Evolutionary conservation across 1,284 basidiomycete species (phyloP).

Genomic region (Neonothopanus nambi): DNA sequence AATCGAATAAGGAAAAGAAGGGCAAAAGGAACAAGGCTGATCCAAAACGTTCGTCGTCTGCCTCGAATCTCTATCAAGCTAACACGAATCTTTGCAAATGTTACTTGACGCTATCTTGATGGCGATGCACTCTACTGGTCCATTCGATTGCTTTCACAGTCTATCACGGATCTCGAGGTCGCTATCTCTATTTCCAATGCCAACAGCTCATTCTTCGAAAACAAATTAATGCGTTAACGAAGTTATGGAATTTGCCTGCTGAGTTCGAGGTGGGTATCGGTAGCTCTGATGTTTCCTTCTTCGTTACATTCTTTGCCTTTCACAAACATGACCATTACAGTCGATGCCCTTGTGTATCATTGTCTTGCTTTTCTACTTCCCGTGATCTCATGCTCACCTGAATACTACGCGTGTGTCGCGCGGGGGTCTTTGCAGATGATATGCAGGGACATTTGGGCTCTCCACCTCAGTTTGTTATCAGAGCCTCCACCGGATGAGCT

Average conservation of each 20-base stretch:
- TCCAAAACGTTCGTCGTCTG: conserved; percentile 48
- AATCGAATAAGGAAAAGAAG: conserved; percentile 51
- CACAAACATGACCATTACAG: too few relatives aligned
- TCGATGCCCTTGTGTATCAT: too few relatives aligned
- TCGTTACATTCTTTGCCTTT: conserved; percentile 1
- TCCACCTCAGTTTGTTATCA: conserved; percentile 68
- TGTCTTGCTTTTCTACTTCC: too few relatives aligned
- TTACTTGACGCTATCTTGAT: neutral
- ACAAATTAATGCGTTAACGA: conserved; percentile 65
- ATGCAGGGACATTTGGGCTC: conserved; percentile 81
- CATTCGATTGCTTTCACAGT: conserved; percentile 44
- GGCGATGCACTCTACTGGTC: conserved; percentile 2
- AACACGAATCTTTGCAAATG: too few relatives aligned
- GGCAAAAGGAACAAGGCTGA: conserved; percentile 51
- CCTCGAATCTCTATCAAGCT: neutral
- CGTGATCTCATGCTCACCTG: too few relatives aligned
- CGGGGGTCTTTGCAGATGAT: conserved; percentile 55
- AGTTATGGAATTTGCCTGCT: conserved; percentile 71
- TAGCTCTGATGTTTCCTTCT: neutral
- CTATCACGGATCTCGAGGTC: conserved; percentile 76
- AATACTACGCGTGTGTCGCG: too few relatives aligned
- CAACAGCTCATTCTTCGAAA: conserved; percentile 77
- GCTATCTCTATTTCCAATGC: conserved; percentile 80
- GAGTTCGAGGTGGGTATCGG: conserved; percentile 77
- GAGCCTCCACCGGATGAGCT: conserved; percentile 64